Conservation (phyloP, 768 basidiomycete species). For the Rhizopogon vesiculosus region DNA sequence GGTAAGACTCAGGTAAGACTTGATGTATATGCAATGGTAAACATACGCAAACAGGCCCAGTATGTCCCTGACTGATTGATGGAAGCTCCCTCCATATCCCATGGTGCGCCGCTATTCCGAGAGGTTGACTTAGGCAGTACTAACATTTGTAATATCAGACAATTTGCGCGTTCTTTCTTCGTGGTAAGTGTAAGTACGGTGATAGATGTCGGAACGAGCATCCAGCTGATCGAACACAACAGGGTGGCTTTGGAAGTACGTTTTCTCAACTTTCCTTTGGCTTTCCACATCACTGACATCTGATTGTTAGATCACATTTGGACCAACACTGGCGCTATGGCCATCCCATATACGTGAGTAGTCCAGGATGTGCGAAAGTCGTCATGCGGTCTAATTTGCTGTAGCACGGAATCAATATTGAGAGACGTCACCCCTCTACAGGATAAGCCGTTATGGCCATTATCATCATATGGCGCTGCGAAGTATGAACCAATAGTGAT, state of each 20-base stretch:
- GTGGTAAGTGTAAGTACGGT: constrained; percentile 66
- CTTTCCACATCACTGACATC: constrained; percentile 7
- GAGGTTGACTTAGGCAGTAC: not conserved
- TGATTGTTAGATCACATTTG: constrained; percentile 35
- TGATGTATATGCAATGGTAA: constrained; percentile 5
- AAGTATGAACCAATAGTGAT: constrained; percentile 71
- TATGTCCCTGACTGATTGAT: not conserved
- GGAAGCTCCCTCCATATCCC: not conserved
- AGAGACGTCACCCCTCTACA: constrained; percentile 52
- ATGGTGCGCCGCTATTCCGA: not conserved
- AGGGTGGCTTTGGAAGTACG: constrained; percentile 48
- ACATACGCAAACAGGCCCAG: constrained; percentile 3
- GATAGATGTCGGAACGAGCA: constrained; percentile 64
- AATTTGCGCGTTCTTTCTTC: constrained; percentile 59
- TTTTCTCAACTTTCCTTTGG: constrained; percentile 11
- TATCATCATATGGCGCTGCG: constrained; percentile 73
- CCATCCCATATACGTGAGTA: constrained; percentile 37
- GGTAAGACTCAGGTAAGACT: no score
- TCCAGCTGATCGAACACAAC: constrained; percentile 31
- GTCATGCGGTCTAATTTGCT: not conserved
- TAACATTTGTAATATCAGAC: constrained; percentile 27
- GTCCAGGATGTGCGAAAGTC: not conserved
- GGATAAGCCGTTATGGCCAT: constrained; percentile 76
- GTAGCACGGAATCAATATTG: constrained; percentile 56
- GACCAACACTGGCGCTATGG: constrained; percentile 25